Conservation (phyloP, 169 alveolate species). For the Plasmodium reichenowi region DNA sequence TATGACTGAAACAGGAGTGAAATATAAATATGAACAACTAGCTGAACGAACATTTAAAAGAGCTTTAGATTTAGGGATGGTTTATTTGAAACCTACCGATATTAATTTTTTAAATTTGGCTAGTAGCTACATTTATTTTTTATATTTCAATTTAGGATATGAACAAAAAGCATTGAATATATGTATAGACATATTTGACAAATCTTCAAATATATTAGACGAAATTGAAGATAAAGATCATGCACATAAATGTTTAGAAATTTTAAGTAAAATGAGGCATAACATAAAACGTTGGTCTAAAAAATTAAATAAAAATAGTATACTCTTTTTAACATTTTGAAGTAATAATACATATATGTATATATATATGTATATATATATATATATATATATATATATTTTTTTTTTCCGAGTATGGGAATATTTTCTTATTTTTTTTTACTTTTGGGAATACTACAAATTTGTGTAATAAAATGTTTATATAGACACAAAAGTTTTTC, state of each 20-base stretch:
- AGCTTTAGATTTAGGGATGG: constrained; percentile 29
- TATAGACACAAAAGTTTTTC: no score
- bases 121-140: constrained; percentile 40
- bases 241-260: constrained; percentile 33
- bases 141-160: constrained; percentile 44
- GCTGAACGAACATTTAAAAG: constrained; percentile 51
- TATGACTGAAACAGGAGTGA: constrained; percentile 72
- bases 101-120: constrained; percentile 39
- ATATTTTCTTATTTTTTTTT: no score
- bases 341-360: not conserved
- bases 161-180: constrained; percentile 45
- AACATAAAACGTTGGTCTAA: constrained; percentile 69
- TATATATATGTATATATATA: no score
- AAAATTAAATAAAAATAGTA: constrained; percentile 36
- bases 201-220: constrained; percentile 10
- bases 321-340: constrained; percentile 29
- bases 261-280: constrained; percentile 43
- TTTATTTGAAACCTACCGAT: constrained; percentile 39
- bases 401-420: no score
- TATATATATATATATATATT: no score
- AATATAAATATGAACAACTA: constrained; percentile 71
- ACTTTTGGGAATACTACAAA: no score
- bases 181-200: constrained; percentile 41
- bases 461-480: no score
- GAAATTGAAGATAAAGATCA: constrained; percentile 29